Percentiles rank a stretch among this genome's conserved stretches.
phyloP scores from a whole-genome alignment of 163 green algal species.

The Chloroidium sp. region DNA sequence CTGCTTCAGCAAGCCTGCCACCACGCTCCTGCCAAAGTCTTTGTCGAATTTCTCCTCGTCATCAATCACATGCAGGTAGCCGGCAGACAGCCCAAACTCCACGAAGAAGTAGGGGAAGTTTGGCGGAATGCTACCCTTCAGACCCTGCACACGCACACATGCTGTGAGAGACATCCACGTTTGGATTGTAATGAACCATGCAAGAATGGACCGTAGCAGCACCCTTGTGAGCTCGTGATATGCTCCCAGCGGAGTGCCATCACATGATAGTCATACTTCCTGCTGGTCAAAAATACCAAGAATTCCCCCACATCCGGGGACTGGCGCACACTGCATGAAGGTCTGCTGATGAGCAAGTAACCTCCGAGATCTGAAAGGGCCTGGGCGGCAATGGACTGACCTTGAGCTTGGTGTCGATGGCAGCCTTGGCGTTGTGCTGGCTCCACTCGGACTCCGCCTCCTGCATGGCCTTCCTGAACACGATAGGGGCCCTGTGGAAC shows the following conservation, averaged over 20 bases:
- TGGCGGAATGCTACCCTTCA: slow-evolving; percentile 78
- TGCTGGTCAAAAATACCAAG: too few relatives aligned
- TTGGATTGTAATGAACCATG: not conserved
- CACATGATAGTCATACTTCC: too few relatives aligned
- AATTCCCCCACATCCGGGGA: too few relatives aligned
- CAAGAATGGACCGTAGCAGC: not conserved
- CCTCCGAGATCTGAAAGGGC: too few relatives aligned
- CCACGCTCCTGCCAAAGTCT: slow-evolving; percentile 55
- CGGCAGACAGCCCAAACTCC: slow-evolving; percentile 67
- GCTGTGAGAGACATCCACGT: not conserved
- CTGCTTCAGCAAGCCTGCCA: slow-evolving; percentile 56
- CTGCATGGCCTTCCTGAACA: slow-evolving; percentile 81
- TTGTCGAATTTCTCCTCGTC: slow-evolving; percentile 70
- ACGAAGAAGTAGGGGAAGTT: slow-evolving; percentile 96
- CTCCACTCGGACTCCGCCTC: slow-evolving; percentile 88
- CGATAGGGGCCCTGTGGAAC: slow-evolving; percentile 57
- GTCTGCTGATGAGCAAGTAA: too few relatives aligned
- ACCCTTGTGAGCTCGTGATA: not conserved
- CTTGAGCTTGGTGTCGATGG: slow-evolving; percentile 80
- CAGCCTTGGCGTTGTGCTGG: slow-evolving; percentile 82
- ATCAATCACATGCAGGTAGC: slow-evolving; percentile 94
- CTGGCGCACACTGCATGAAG: too few relatives aligned
- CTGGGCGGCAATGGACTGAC: slow-evolving; percentile 4
- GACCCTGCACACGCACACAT: slow-evolving; percentile 42
- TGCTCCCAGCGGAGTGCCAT: not conserved